A percentile compares a stretch with the other conserved stretches of the same genome.
These are phyloP conservation scores for Phytophthora sansomeana DNA, from an alignment of 352 stramenopile species.

Conservation along the genomic window DNA sequence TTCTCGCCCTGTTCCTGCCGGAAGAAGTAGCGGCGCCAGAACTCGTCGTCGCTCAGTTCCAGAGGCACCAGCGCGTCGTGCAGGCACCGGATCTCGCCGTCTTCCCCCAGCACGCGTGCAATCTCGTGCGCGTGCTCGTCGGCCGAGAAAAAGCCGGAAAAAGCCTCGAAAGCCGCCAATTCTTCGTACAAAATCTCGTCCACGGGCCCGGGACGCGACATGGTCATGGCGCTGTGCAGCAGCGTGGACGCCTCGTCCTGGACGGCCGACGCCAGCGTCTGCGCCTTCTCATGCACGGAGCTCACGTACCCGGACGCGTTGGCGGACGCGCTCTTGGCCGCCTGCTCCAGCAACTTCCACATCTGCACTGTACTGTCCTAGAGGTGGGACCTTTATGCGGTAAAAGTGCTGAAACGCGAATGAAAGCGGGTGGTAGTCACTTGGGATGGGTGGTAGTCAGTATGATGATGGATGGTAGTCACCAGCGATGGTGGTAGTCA, in stretches of 20 bases:
- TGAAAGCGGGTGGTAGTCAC: too few relatives aligned
- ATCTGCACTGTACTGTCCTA: slow-evolving; percentile 39
- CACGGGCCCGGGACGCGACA: slow-evolving; percentile 62
- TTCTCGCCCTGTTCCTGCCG: slow-evolving; percentile 57
- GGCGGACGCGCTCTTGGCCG: slow-evolving; percentile 72
- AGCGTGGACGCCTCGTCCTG: slow-evolving; percentile 79
- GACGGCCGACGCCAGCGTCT: slow-evolving; percentile 73
- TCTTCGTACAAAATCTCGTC: slow-evolving; percentile 89
- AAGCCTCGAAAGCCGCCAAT: slow-evolving; percentile 74
- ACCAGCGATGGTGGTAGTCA: too few relatives aligned
- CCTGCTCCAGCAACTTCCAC: slow-evolving; percentile 82
- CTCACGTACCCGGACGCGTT: slow-evolving; percentile 79
- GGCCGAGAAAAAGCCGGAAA: slow-evolving; percentile 66
- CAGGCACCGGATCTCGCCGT: slow-evolving; percentile 62
- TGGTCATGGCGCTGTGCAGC: slow-evolving; percentile 68
- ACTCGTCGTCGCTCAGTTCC: slow-evolving; percentile 83
- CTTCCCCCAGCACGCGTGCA: slow-evolving; percentile 55
- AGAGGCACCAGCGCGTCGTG: slow-evolving; percentile 79
- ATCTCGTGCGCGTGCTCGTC: slow-evolving; percentile 83
- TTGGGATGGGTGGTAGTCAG: too few relatives aligned
- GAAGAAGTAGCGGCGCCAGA: slow-evolving; percentile 88
- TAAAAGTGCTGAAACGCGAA: too few relatives aligned
- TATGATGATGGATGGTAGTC: too few relatives aligned
- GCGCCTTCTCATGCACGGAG: slow-evolving; percentile 79
- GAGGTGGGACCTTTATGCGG: too few relatives aligned